phyloP scores from a whole-genome alignment of 2,329 filamentous ascomycete species.

The Fusarium caatingaense region DNA sequence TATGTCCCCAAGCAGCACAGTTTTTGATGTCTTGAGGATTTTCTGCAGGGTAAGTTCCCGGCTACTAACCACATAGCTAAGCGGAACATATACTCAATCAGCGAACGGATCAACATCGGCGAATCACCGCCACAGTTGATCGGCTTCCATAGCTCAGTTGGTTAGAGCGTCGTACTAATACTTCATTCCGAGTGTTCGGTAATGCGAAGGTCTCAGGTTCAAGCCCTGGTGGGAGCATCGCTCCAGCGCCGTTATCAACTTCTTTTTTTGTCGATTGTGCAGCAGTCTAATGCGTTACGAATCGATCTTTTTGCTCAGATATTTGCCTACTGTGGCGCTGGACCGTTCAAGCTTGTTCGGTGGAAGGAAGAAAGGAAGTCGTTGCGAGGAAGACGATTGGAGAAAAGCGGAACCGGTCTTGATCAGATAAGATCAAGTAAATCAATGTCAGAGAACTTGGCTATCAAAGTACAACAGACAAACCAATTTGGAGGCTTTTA shows the following conservation, averaged over 20 bases:
- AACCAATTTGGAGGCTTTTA: too few species aligned
- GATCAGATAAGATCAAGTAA: conserved; percentile 35
- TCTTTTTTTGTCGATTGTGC: neutral
- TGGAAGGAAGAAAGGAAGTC: neutral
- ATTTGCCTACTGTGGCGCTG: neutral
- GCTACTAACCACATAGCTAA: accelerated
- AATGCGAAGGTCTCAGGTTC: conserved; percentile 48
- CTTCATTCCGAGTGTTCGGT: conserved; percentile 34
- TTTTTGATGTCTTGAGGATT: neutral
- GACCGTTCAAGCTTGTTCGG: too few species aligned
- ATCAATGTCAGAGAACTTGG: neutral
- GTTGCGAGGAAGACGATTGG: neutral
- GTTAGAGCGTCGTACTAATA: conserved; percentile 49
- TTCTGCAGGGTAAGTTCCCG: neutral
- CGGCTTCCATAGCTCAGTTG: conserved; percentile 48
- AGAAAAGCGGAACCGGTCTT: conserved; percentile 6
- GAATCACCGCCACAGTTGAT: conserved; percentile 25
- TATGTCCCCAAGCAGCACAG: too few species aligned
- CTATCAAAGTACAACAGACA: neutral
- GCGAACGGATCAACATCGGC: neutral
- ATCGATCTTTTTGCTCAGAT: neutral
- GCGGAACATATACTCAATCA: neutral
- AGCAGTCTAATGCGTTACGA: neutral
- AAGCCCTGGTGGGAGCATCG: conserved; percentile 46
- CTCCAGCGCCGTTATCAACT: conserved; percentile 36